Conservation (phyloP, 1,284 basidiomycete species). For the Cerioporus squamosus region DNA sequence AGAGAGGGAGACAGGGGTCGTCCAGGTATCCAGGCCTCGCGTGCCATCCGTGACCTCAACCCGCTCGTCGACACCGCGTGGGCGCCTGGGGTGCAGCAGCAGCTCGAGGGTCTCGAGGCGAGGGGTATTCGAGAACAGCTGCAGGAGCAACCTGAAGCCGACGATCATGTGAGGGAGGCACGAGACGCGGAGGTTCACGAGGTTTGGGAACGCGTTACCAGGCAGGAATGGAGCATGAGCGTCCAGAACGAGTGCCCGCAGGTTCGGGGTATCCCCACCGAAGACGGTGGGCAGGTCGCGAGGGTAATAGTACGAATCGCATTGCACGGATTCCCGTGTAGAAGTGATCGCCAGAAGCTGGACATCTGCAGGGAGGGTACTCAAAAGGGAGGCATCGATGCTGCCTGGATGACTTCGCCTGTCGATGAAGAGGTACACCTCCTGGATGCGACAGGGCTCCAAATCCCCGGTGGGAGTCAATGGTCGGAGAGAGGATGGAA, state of each 20-base stretch:
- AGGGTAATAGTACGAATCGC: not conserved
- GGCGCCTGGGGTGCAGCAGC: not conserved
- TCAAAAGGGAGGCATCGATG: not conserved
- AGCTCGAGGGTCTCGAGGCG: not conserved
- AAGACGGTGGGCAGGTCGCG: not conserved
- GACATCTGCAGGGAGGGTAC: not conserved
- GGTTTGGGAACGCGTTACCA: not conserved
- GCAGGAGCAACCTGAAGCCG: not conserved
- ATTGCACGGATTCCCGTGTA: not conserved
- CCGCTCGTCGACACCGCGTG: not conserved
- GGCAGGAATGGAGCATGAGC: not conserved
- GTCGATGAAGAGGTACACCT: not conserved
- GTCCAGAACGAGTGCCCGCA: not conserved
- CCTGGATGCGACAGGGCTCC: not conserved
- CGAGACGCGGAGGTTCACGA: not conserved
- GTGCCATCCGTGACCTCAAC: too few species aligned
- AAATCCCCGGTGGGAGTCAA: not conserved
- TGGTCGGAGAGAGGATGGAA: not conserved
- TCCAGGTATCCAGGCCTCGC: not conserved
- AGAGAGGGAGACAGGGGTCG: not conserved
- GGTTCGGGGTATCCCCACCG: not conserved
- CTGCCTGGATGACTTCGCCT: not conserved
- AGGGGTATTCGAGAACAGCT: not conserved
- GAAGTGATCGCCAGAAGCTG: not conserved
- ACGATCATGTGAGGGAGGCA: not conserved